Conservation (phyloP, 371 early-diverging fungal genomes). For the Mucor piriformis region DNA sequence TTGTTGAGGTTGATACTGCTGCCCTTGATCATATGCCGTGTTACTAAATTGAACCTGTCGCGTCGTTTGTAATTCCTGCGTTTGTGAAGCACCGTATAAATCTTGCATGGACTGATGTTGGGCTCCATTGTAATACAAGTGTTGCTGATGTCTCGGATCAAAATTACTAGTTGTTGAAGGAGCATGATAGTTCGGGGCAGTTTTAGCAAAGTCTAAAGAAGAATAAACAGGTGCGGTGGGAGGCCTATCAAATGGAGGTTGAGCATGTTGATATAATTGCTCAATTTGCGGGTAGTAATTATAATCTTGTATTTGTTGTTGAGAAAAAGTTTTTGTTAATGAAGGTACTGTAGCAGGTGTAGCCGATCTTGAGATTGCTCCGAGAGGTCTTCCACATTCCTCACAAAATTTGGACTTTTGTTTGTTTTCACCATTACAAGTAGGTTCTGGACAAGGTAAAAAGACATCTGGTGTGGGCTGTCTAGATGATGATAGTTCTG, state of each 20-base stretch:
- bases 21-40: constrained; percentile 7
- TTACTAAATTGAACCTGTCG: too few species aligned
- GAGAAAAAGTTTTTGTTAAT: constrained; percentile 19
- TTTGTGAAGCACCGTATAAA: constrained; percentile 10
- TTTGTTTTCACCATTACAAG: constrained; percentile 68
- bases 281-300: neutral
- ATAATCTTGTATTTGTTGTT: constrained; percentile 10
- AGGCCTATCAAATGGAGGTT: constrained; percentile 22
- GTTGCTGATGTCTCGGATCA: neutral
- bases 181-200: constrained; percentile 15
- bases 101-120: constrained; percentile 31
- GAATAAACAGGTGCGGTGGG: constrained; percentile 29
- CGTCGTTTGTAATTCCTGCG: neutral
- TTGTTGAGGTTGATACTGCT: constrained; percentile 30
- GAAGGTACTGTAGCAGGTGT: constrained; percentile 36
- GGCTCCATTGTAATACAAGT: constrained; percentile 13
- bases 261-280: constrained; percentile 1
- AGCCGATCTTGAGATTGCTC: constrained; percentile 44
- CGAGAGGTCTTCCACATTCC: constrained; percentile 69
- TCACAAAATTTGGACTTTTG: constrained; percentile 71
- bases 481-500: constrained; percentile 14
- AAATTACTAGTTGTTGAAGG: constrained; percentile 6
- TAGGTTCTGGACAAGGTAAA: constrained; percentile 57
- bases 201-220: constrained; percentile 4
- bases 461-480: constrained; percentile 38